These are phyloP conservation scores for Kodamaea nitidulidarum DNA, from an alignment of 805 yeast genomes.

Conservation along the genomic window DNA sequence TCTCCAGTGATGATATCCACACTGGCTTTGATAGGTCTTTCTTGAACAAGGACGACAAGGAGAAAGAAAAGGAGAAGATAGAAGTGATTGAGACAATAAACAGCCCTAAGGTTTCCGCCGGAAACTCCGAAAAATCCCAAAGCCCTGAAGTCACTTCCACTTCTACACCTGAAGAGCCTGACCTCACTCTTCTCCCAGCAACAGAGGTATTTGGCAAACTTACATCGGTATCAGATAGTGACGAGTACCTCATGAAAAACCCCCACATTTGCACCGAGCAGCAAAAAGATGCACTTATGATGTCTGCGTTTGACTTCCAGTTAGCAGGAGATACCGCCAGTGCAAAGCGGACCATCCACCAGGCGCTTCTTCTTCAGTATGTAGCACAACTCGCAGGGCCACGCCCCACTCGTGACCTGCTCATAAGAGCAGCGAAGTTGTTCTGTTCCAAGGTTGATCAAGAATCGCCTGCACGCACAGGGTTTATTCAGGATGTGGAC, in stretches of 20 bases:
- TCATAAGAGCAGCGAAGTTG: constrained; percentile 48
- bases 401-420: constrained; percentile 24
- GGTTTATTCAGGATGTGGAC: constrained; percentile 69
- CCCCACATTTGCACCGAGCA: constrained; percentile 70
- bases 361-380: constrained; percentile 77
- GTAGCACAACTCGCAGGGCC: constrained; percentile 44
- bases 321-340: constrained; percentile 52
- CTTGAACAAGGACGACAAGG: constrained; percentile 51
- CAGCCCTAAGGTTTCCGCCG: too few species aligned
- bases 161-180: not conserved
- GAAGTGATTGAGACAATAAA: constrained; percentile 24
- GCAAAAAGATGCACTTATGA: constrained; percentile 87
- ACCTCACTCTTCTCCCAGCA: constrained; percentile 34
- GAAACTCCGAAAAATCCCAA: too few species aligned
- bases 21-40: constrained; percentile 89
- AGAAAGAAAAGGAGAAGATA: constrained; percentile 10
- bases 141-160: too few species aligned
- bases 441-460: constrained; percentile 64
- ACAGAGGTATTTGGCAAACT: constrained; percentile 65
- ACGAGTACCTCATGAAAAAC: constrained; percentile 52
- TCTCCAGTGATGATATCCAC: constrained; percentile 85
- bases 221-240: constrained; percentile 43
- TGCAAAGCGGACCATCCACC: constrained; percentile 70
- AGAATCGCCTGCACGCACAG: constrained; percentile 57
- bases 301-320: constrained; percentile 87